A percentile compares a stretch with the other conserved stretches of the same genome.
phyloP scores from a whole-genome alignment of 1,139 yeast species.

The Yamadazyma buinensis region DNA sequence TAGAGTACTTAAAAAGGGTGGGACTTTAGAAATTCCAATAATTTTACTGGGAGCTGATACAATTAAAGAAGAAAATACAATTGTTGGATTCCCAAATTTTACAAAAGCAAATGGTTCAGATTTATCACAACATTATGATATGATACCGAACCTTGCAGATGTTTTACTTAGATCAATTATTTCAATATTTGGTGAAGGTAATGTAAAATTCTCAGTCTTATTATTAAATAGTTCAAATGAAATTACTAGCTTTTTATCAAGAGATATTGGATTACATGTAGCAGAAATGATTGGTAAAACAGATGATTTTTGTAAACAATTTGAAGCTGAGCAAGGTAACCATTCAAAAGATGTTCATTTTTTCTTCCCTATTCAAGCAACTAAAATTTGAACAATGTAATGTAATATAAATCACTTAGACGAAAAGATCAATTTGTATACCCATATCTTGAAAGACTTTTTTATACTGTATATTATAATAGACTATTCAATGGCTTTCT shows the following conservation, averaged over 20 bases:
- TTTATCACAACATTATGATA: slow-evolving; percentile 18
- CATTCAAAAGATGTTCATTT: slow-evolving; percentile 24
- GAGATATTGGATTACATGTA: slow-evolving; percentile 27
- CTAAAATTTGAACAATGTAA: slow-evolving; percentile 18
- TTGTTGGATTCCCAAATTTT: slow-evolving; percentile 18
- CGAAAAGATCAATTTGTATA: too few species aligned
- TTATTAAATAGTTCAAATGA: slow-evolving; percentile 31
- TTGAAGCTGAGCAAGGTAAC: slow-evolving; percentile 15
- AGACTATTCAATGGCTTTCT: too few species aligned
- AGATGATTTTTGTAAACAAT: slow-evolving; percentile 25
- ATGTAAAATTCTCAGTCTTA: slow-evolving; percentile 30
- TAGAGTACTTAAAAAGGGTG: slow-evolving; percentile 36
- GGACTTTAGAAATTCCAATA: slow-evolving; percentile 31
- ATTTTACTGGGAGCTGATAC: slow-evolving; percentile 23
- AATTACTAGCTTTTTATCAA: slow-evolving; percentile 28
- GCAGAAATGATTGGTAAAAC: slow-evolving; percentile 35
- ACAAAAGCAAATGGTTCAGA: slow-evolving; percentile 15
- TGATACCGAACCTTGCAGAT: slow-evolving; percentile 25
- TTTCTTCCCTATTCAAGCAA: slow-evolving; percentile 29
- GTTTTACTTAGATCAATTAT: slow-evolving; percentile 21
- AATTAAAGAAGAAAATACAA: slow-evolving; percentile 9
- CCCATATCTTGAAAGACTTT: too few species aligned
- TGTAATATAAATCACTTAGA: too few species aligned
- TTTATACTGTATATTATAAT: too few species aligned
- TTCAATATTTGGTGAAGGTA: slow-evolving; percentile 30